Conservation (phyloP, 2,329 filamentous ascomycete genomes). For the Colletotrichum nymphaeae region DNA sequence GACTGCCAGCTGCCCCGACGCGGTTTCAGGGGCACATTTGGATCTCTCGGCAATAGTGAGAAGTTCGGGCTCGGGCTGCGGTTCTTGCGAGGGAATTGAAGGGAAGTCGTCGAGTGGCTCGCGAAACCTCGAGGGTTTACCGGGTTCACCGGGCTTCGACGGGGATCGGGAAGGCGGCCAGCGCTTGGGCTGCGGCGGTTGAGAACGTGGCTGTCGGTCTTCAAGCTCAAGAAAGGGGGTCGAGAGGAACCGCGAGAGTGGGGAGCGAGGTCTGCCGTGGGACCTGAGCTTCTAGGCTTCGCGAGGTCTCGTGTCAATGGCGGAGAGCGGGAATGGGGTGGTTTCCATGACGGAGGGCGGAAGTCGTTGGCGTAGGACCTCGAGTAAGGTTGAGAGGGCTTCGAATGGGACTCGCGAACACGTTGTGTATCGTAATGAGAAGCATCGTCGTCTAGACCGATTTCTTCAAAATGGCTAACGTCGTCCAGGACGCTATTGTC, state of each 20-base stretch:
- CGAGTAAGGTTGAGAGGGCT: conserved; percentile 36
- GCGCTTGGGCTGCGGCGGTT: conserved; percentile 65
- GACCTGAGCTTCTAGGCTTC: conserved; percentile 32
- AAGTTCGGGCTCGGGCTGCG: conserved; percentile 65
- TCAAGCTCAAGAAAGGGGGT: conserved; percentile 57
- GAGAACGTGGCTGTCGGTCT: conserved; percentile 53
- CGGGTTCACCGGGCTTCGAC: conserved; percentile 24
- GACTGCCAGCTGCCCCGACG: conserved; percentile 80
- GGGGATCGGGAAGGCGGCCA: conserved; percentile 47
- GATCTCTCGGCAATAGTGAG: conserved; percentile 57
- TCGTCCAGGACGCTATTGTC: conserved; percentile 78
- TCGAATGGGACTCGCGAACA: conserved; percentile 46
- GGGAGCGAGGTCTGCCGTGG: conserved; percentile 11
- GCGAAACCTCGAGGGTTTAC: conserved; percentile 44
- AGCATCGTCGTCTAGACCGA: conserved; percentile 79
- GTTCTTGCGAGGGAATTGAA: conserved; percentile 51
- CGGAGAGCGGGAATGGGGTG: conserved; percentile 34
- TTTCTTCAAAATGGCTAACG: conserved; percentile 90
- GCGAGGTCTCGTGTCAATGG: conserved; percentile 45
- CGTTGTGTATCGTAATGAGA: conserved; percentile 42
- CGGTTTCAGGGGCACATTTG: conserved; percentile 50
- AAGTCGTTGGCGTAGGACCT: conserved; percentile 38
- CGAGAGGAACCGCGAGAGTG: conserved; percentile 44
- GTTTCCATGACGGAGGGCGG: conserved; percentile 28
- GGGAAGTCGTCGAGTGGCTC: conserved; percentile 52